Conservation (phyloP, 768 basidiomycete species). For the Panaeolus papilionaceus region DNA sequence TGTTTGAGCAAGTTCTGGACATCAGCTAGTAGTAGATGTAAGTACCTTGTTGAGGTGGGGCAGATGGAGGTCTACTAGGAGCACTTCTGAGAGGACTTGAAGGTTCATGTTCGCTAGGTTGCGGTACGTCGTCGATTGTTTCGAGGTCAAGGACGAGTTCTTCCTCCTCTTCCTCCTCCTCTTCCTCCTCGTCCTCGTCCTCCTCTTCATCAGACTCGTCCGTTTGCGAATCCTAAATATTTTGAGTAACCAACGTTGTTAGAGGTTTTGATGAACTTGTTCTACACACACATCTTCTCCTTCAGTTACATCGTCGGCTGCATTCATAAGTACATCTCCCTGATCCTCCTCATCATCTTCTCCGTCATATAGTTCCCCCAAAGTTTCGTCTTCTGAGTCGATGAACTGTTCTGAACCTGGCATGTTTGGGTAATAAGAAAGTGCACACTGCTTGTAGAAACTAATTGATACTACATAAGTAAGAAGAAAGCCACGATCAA, state of each 20-base stretch:
- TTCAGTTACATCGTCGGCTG: constrained; percentile 66
- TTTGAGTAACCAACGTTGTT: constrained; percentile 13
- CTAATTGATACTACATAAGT: constrained; percentile 15
- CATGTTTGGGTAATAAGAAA: constrained; percentile 7
- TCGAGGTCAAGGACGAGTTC: constrained; percentile 35
- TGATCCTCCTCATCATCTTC: constrained; percentile 54
- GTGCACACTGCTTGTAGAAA: background rate
- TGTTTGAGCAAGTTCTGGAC: background rate
- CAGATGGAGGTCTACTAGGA: constrained; percentile 23
- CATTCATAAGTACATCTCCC: constrained; percentile 54
- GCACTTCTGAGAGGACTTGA: background rate
- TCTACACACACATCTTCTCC: constrained; percentile 68
- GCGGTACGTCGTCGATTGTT: constrained; percentile 32
- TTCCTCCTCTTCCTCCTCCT: constrained; percentile 34
- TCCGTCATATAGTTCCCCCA: constrained; percentile 50
- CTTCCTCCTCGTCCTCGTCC: constrained; percentile 43
- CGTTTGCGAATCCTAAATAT: constrained; percentile 19
- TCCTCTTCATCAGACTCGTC: constrained; percentile 71
- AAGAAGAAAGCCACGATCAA: constrained; percentile 6
- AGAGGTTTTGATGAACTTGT: constrained; percentile 11
- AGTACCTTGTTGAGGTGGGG: constrained; percentile 24
- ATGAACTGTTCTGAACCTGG: constrained; percentile 16
- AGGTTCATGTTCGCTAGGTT: constrained; percentile 26
- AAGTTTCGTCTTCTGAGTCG: constrained; percentile 58
- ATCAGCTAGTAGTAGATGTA: background rate